These are phyloP conservation scores for Mentha longifolia DNA, from an alignment of 257 asterid genomes.

Conservation along the genomic window DNA sequence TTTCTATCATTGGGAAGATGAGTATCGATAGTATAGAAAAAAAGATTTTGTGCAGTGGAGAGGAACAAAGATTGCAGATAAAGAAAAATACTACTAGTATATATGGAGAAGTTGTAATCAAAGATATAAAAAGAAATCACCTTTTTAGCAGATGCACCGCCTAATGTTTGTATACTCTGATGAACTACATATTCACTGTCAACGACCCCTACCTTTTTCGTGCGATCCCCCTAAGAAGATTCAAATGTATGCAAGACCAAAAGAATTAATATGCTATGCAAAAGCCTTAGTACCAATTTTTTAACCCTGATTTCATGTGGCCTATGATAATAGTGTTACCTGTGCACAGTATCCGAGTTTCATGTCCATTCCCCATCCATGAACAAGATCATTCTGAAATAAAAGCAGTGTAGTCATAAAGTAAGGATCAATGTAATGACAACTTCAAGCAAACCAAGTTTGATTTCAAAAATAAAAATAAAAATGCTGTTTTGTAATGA, in stretches of 20 bases:
- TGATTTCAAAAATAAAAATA: background rate
- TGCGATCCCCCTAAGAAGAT: slow-evolving; percentile 71
- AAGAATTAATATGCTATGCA: background rate
- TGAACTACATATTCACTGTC: slow-evolving; percentile 87
- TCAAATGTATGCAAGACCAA: slow-evolving; percentile 20
- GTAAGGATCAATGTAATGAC: slow-evolving; percentile 10
- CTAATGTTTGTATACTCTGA: slow-evolving; percentile 93
- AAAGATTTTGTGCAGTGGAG: background rate
- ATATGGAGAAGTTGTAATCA: background rate
- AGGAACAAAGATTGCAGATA: background rate
- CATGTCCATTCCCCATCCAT: slow-evolving; percentile 99
- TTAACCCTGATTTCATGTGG: slow-evolving; percentile 16
- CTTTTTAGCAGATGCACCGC: slow-evolving; percentile 74
- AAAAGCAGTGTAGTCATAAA: slow-evolving; percentile 18
- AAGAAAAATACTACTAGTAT: background rate
- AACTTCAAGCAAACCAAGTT: slow-evolving; percentile 18
- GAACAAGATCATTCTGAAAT: slow-evolving; percentile 94
- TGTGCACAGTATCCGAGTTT: slow-evolving; percentile 93
- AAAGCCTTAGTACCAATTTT: background rate
- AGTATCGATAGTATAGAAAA: background rate
- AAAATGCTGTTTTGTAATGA: background rate
- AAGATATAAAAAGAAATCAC: slow-evolving; percentile 35
- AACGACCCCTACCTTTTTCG: slow-evolving; percentile 83
- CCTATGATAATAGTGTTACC: slow-evolving; percentile 43
- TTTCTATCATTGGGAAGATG: background rate